Conservation (phyloP, 2,329 filamentous ascomycete genomes). For the Rutstroemia sp. region DNA sequence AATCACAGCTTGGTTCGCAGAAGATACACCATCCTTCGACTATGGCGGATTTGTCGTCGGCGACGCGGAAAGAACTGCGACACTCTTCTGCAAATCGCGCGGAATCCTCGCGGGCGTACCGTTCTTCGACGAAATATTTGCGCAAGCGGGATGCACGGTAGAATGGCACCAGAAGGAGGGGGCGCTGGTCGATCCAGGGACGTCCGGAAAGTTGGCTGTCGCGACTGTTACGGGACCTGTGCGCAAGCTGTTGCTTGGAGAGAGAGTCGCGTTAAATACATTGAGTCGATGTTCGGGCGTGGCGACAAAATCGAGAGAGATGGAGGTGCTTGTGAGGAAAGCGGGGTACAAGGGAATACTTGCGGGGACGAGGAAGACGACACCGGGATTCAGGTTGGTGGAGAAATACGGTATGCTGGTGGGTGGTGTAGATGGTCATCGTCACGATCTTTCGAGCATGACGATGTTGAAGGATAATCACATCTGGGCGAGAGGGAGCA, state of each 20-base stretch:
- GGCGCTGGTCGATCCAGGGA: constrained; percentile 51
- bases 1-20: constrained; percentile 80
- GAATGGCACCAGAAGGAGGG: constrained; percentile 83
- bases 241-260: constrained; percentile 71
- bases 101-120: constrained; percentile 87
- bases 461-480: constrained; percentile 99
- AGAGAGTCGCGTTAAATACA: constrained; percentile 86
- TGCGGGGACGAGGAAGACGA: constrained; percentile 96
- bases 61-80: constrained; percentile 53
- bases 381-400: constrained; percentile 86
- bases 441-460: constrained; percentile 89
- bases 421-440: constrained; percentile 84
- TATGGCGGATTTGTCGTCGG: constrained; percentile 97
- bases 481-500: constrained; percentile 83
- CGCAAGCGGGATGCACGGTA: constrained; percentile 83
- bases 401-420: constrained; percentile 98
- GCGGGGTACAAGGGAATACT: constrained; percentile 75
- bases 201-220: constrained; percentile 46
- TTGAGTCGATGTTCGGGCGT: constrained; percentile 88
- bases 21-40: constrained; percentile 95
- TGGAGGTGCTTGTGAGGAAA: constrained; percentile 48
- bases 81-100: constrained; percentile 60
- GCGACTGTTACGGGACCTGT: constrained; percentile 84
- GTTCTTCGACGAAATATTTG: constrained; percentile 92
- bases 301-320: constrained; percentile 57